These are phyloP conservation scores for Torulaspora pretoriensis DNA, from an alignment of 1,139 yeast genomes.

Conservation along the genomic window DNA sequence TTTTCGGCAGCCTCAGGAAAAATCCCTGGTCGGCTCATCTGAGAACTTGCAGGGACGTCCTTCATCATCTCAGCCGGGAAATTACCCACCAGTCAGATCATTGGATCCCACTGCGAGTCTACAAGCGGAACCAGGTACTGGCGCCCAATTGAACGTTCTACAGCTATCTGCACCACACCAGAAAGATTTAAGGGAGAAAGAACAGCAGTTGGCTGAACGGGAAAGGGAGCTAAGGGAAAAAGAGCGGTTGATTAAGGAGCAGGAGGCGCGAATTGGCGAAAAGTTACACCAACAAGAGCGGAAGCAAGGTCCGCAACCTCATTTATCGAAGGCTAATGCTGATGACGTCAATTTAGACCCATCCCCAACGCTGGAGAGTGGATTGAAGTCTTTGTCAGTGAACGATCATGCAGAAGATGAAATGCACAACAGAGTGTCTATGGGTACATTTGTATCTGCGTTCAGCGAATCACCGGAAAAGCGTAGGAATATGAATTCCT, in stretches of 20 bases:
- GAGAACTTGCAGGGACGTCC: conserved; percentile 7
- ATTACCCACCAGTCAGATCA: not conserved
- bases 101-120: conserved; percentile 1
- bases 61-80: not conserved
- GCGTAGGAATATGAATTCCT: conserved; percentile 4
- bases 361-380: conserved; percentile 22
- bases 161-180: conserved; percentile 29
- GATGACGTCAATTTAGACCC: conserved; percentile 23
- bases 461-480: conserved; percentile 29
- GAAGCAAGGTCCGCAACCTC: conserved; percentile 1
- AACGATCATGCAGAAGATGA: conserved; percentile 8
- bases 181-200: conserved; percentile 21
- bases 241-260: conserved; percentile 8
- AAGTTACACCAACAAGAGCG: conserved; percentile 10
- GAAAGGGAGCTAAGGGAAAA: conserved; percentile 15
- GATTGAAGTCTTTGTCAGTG: conserved; percentile 18
- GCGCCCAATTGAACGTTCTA: conserved; percentile 25
- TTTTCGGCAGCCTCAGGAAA: not conserved
- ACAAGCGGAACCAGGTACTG: conserved; percentile 9
- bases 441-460: conserved; percentile 24
- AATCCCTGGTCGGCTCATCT: conserved; percentile 1
- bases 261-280: conserved; percentile 9
- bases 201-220: conserved; percentile 12
- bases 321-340: conserved; percentile 4
- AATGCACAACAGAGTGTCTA: conserved; percentile 20